Evolutionary conservation across 148 eudicot genomes (phyloP).

Genomic region (Fagopyrum homotropicum): DNA sequence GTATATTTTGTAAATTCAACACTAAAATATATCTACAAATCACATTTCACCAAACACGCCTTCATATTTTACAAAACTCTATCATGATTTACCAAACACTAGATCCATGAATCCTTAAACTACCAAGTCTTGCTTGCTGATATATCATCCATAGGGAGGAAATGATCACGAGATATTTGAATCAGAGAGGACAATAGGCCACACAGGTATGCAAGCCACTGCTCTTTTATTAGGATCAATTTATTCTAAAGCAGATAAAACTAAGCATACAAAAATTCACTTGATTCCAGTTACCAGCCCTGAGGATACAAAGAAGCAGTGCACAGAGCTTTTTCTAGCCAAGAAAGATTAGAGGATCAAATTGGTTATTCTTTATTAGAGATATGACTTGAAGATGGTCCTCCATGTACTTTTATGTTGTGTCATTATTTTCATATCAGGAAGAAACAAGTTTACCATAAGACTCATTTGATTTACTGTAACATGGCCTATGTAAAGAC

Average conservation of each 20-base stretch:
- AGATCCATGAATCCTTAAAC: neutral
- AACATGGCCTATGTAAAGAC: no score
- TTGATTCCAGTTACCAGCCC: constrained; percentile 73
- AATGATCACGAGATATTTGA: constrained; percentile 83
- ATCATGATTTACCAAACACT: no score
- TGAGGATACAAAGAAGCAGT: constrained; percentile 67
- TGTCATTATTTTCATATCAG: no score
- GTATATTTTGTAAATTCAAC: no score
- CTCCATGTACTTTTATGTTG: no score
- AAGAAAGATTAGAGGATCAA: constrained; percentile 25
- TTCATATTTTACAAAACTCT: no score
- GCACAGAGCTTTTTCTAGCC: constrained; percentile 63
- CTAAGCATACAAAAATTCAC: neutral
- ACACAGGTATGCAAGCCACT: constrained; percentile 58
- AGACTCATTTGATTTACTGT: no score
- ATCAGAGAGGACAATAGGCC: constrained; percentile 74
- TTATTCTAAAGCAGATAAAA: neutral
- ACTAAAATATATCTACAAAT: no score
- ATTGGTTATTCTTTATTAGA: no score
- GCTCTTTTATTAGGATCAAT: neutral
- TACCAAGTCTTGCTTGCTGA: neutral
- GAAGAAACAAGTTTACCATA: no score
- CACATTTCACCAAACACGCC: no score
- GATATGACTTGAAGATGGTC: no score
- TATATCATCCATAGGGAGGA: constrained; percentile 51